A percentile compares a stretch with the other conserved stretches of the same genome.
Conservation (phyloP, 1,284 basidiomycete species). For the Ustilago esculenta region DNA sequence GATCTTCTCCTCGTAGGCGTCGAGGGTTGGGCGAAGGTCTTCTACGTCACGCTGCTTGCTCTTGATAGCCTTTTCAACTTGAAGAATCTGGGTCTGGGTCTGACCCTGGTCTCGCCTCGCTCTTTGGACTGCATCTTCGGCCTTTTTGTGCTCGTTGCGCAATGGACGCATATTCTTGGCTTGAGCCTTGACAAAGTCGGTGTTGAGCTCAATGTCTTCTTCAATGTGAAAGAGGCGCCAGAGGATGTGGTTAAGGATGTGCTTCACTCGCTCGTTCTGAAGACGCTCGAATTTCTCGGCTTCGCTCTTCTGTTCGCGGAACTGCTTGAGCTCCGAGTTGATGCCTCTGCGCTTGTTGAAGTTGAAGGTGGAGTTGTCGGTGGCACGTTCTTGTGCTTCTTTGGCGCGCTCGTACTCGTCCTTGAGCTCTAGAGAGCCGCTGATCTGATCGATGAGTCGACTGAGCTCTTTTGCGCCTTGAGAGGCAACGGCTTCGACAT, state of each 20-base stretch:
- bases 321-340: constrained; percentile 93
- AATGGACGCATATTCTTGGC: constrained; percentile 75
- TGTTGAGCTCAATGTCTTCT: constrained; percentile 60
- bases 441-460: constrained; percentile 92
- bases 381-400: constrained; percentile 84
- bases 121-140: constrained; percentile 79
- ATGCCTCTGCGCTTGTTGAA: constrained; percentile 92
- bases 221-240: constrained; percentile 93
- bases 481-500: constrained; percentile 96
- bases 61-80: constrained; percentile 49
- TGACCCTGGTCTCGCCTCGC: constrained; percentile 46
- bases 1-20: constrained; percentile 80
- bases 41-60: constrained; percentile 44
- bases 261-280: constrained; percentile 78
- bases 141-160: constrained; percentile 79
- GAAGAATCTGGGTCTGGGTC: constrained; percentile 50
- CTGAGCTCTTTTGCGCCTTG: constrained; percentile 92
- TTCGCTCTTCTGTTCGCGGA: constrained; percentile 95
- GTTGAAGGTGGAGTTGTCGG: constrained; percentile 91
- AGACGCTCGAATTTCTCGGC: constrained; percentile 87
- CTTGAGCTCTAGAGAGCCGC: constrained; percentile 77
- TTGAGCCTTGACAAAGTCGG: constrained; percentile 54
- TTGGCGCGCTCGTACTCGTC: constrained; percentile 89
- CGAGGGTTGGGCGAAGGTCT: constrained; percentile 54
- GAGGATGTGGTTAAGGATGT: constrained; percentile 82